A percentile compares a stretch with the other conserved stretches of the same genome.
These are phyloP conservation scores for Artomyces pyxidatus DNA, from an alignment of 768 basidiomycete genomes.

Conservation along the genomic window DNA sequence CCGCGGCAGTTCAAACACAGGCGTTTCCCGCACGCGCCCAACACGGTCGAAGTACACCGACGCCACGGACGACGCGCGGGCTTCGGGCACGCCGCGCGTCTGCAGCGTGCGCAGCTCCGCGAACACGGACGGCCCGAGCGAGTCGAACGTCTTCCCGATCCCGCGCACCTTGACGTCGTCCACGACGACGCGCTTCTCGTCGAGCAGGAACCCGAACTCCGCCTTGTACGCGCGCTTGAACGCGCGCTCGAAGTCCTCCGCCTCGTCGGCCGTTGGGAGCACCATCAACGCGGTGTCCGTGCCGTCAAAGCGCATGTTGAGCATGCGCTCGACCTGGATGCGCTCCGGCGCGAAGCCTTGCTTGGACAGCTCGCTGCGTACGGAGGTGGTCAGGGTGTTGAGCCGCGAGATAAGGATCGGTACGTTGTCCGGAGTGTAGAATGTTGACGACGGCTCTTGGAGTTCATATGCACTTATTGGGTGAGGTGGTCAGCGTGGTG, in stretches of 20 bases:
- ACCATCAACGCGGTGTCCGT: constrained; percentile 93
- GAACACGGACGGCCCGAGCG: constrained; percentile 72
- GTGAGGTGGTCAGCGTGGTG: background rate
- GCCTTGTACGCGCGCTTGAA: constrained; percentile 77
- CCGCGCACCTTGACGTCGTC: constrained; percentile 92
- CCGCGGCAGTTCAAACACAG: constrained; percentile 64
- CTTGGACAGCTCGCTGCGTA: constrained; percentile 53
- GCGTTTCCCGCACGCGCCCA: constrained; percentile 70
- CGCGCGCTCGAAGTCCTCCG: constrained; percentile 68
- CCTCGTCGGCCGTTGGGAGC: constrained; percentile 45
- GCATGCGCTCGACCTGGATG: constrained; percentile 72
- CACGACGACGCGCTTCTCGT: constrained; percentile 75
- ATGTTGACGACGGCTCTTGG: constrained; percentile 84
- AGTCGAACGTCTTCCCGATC: constrained; percentile 84
- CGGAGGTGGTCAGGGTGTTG: constrained; percentile 56
- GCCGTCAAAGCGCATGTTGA: constrained; percentile 91
- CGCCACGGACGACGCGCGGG: constrained; percentile 42
- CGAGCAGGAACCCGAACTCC: constrained; percentile 89
- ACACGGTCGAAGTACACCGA: constrained; percentile 80
- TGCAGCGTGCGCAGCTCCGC: constrained; percentile 55
- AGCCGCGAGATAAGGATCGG: constrained; percentile 52
- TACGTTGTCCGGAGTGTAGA: constrained; percentile 57
- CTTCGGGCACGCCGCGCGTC: constrained; percentile 28
- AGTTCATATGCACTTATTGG: constrained; percentile 66
- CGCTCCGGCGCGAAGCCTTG: constrained; percentile 77